Conservation (phyloP, 23 red algal species). For the Gracilaria vermiculophylla region DNA sequence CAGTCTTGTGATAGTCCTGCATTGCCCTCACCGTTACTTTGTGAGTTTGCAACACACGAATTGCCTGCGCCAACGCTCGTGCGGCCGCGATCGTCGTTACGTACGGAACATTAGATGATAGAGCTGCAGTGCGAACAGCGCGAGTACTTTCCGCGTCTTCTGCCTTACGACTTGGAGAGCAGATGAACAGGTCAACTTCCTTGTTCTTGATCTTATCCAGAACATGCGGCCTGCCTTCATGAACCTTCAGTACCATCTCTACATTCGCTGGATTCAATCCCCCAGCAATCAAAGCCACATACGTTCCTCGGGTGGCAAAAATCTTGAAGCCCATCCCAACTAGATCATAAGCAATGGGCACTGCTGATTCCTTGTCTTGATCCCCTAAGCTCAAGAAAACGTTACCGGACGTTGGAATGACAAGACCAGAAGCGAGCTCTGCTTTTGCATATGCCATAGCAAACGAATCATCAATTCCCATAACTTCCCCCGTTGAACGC, state of each 20-base stretch:
- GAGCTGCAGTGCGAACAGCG: conserved; percentile 65
- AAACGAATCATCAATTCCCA: conserved; percentile 96
- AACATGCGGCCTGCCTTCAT: conserved; percentile 94
- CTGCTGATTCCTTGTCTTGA: conserved; percentile 69
- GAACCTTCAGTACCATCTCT: conserved; percentile 83
- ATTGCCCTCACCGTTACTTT: conserved; percentile 82
- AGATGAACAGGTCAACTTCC: conserved; percentile 92
- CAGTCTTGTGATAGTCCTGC: conserved; percentile 91
- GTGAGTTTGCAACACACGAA: conserved; percentile 83
- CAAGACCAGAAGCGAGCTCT: conserved; percentile 85
- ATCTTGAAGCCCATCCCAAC: conserved; percentile 93
- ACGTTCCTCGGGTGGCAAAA: conserved; percentile 76
- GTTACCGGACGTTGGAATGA: conserved; percentile 74
- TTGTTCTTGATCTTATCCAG: conserved; percentile 93
- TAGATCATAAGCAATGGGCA: conserved; percentile 87
- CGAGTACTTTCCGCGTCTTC: conserved; percentile 64
- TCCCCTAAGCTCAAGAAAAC: conserved; percentile 90
- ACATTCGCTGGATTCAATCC: conserved; percentile 82
- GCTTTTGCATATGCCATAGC: conserved; percentile 93
- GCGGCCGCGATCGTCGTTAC: conserved; percentile 96
- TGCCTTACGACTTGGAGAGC: conserved; percentile 73
- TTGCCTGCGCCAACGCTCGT: conserved; percentile 81
- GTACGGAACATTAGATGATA: conserved; percentile 87
- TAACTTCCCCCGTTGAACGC: conserved; percentile 99
- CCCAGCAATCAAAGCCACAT: conserved; percentile 67